Evolutionary conservation across 139 green algal species (phyloP).

Genomic region (Parachlorella kessleri): DNA sequence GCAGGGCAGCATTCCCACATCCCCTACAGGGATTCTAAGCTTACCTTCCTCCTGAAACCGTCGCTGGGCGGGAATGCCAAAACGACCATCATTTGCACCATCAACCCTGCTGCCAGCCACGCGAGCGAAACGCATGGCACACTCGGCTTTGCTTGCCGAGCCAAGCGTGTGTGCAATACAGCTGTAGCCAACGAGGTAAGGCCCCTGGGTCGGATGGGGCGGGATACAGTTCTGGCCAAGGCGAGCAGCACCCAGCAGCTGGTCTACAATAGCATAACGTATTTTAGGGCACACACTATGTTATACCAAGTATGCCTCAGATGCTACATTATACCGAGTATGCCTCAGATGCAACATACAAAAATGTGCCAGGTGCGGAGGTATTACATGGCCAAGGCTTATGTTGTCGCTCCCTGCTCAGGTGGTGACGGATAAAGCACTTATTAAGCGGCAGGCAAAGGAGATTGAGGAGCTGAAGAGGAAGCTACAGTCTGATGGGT

Average conservation of each 20-base stretch:
- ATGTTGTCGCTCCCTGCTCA: no score
- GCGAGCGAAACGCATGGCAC: slow-evolving; percentile 92
- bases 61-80: slow-evolving; percentile 95
- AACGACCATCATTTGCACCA: slow-evolving; percentile 94
- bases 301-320: no score
- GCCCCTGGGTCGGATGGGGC: no score
- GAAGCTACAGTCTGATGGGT: slow-evolving; percentile 53
- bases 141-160: slow-evolving; percentile 90
- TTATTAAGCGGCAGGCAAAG: slow-evolving; percentile 89
- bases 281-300: no score
- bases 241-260: no score
- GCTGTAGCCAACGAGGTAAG: slow-evolving; percentile 83
- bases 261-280: no score
- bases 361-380: no score
- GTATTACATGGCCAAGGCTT: no score
- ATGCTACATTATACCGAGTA: no score
- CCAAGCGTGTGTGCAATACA: slow-evolving; percentile 95
- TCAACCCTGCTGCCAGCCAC: slow-evolving; percentile 81
- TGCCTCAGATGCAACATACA: no score
- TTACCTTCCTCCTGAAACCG: slow-evolving; percentile 91
- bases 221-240: no score
- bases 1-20: no score
- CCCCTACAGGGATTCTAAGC: slow-evolving; percentile 89
- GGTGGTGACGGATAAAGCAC: slow-evolving; percentile 73
- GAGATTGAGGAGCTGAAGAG: slow-evolving; percentile 70